Percentiles rank a stretch among this genome's conserved stretches.
Conservation (phyloP, 1,284 basidiomycete genomes). For the Hemileia vastatrix region DNA sequence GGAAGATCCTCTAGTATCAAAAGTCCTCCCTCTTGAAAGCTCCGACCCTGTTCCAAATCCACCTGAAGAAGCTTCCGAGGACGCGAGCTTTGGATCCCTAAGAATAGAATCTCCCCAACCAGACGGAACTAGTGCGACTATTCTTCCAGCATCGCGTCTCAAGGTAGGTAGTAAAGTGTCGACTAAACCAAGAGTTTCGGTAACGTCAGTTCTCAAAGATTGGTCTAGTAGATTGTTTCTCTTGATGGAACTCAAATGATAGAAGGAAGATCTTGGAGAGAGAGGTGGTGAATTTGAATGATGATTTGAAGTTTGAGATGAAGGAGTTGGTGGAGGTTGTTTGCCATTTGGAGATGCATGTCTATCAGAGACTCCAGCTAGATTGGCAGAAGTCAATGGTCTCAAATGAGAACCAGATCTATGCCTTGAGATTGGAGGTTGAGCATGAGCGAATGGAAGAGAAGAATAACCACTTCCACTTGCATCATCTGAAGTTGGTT, state of each 20-base stretch:
- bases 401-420: too few species aligned
- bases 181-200: slow-evolving; percentile 27
- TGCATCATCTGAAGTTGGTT: too few species aligned
- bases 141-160: slow-evolving; percentile 28
- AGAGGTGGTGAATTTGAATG: slow-evolving; percentile 28
- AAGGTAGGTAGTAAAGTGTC: slow-evolving; percentile 30
- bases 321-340: too few species aligned
- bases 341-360: too few species aligned
- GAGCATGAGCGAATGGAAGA: too few species aligned
- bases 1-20: not conserved
- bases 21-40: not conserved
- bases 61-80: too few species aligned
- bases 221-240: not conserved
- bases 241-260: not conserved
- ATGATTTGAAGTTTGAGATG: too few species aligned
- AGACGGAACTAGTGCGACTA: slow-evolving; percentile 28
- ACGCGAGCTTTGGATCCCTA: not conserved
- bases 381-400: too few species aligned
- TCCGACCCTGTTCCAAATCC: too few species aligned
- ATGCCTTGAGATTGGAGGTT: too few species aligned
- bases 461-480: too few species aligned
- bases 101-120: slow-evolving; percentile 7
- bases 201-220: slow-evolving; percentile 30
- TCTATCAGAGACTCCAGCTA: too few species aligned
- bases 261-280: slow-evolving; percentile 17